Conservation (phyloP, 352 stramenopile genomes). For the Phytophthora cajani region DNA sequence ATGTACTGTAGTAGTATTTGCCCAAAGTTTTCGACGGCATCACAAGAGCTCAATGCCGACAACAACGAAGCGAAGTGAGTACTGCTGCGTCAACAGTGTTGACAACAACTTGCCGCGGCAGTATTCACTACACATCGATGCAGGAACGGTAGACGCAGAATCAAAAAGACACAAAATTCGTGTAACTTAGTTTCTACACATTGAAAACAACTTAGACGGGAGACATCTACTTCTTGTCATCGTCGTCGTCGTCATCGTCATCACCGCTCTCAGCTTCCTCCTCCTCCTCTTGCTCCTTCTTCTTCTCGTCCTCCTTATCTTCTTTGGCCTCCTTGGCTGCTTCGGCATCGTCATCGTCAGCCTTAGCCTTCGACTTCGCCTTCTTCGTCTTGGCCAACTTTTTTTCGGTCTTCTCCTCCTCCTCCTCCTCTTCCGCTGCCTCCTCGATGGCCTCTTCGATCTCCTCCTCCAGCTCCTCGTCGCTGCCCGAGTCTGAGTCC, state of each 20-base stretch:
- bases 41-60: not conserved
- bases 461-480: constrained; percentile 10
- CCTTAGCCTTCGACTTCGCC: constrained; percentile 23
- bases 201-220: constrained; percentile 1
- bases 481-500: not conserved
- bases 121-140: not conserved
- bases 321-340: constrained; percentile 4
- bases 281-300: constrained; percentile 24
- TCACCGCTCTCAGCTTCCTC: constrained; percentile 17
- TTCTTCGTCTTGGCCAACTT: constrained; percentile 22
- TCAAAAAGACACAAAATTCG: constrained; percentile 16
- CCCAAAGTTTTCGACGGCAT: not conserved
- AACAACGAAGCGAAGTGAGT: not conserved
- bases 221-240: constrained; percentile 5
- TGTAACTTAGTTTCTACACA: constrained; percentile 31
- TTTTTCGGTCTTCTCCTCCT: constrained; percentile 8
- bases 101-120: not conserved
- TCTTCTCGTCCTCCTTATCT: constrained; percentile 16
- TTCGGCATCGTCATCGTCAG: constrained; percentile 2
- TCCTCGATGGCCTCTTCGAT: constrained; percentile 15
- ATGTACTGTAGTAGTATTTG: too few species aligned
- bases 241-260: constrained; percentile 9
- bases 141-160: not conserved
- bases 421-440: constrained; percentile 14
- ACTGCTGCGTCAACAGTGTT: not conserved